Conservation (phyloP, 495 filamentous ascomycete species). For the Neurospora cerealis region DNA sequence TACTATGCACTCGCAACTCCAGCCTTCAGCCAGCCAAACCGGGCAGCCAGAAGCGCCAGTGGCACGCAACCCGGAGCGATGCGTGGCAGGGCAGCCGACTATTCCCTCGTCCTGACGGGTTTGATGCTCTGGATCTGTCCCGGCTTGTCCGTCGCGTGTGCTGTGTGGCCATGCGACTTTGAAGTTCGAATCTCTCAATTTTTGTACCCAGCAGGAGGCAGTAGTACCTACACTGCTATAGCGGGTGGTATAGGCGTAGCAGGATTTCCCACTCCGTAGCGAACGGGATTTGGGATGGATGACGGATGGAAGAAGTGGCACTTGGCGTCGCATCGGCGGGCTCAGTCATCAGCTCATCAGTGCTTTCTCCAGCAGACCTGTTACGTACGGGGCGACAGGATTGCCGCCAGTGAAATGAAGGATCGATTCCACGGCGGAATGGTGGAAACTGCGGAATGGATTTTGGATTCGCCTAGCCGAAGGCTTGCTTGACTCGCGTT, state of each 20-base stretch:
- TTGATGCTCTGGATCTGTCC: not conserved
- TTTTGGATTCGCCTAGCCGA: not conserved
- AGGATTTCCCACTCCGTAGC: not conserved
- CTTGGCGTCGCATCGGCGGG: not conserved
- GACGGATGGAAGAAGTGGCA: not conserved
- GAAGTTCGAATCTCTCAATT: not conserved
- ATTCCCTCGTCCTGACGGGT: not conserved
- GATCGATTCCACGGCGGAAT: not conserved
- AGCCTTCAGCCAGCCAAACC: not conserved
- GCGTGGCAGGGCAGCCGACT: not conserved
- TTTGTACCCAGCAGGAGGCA: not conserved
- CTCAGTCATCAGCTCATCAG: not conserved
- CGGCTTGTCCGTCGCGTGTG: not conserved
- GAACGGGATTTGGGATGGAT: not conserved
- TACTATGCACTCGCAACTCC: not conserved
- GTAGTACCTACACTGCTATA: not conserved
- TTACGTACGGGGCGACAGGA: not conserved
- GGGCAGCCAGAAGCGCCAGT: not conserved
- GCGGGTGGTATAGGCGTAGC: not conserved
- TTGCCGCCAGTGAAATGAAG: not conserved
- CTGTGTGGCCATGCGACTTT: not conserved
- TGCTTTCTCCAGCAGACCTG: not conserved
- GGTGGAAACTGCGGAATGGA: not conserved
- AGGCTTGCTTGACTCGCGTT: not conserved
- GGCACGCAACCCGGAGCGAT: not conserved